Evolutionary conservation across 805 yeast species (phyloP).

Genomic region (Candida wancherniae): DNA sequence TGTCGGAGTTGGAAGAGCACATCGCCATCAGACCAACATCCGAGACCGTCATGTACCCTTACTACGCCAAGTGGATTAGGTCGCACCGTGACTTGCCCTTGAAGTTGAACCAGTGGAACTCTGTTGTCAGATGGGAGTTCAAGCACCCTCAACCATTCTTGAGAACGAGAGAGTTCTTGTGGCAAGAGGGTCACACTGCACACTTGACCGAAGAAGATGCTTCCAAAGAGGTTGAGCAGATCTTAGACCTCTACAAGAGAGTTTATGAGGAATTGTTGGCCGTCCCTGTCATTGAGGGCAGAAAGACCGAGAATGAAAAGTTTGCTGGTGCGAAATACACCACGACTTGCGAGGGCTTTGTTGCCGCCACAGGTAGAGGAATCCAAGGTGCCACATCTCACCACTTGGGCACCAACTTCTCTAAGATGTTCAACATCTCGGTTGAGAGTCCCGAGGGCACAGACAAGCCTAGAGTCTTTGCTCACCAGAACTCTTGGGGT

Average conservation of each 20-base stretch:
- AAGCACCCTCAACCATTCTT: slow-evolving; percentile 99
- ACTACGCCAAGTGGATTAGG: slow-evolving; percentile 98
- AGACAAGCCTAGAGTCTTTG: slow-evolving; percentile 79
- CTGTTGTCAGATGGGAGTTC: slow-evolving; percentile 99
- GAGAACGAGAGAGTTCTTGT: slow-evolving; percentile 97
- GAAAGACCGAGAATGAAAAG: slow-evolving; percentile 94
- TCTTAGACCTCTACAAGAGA: slow-evolving; percentile 79
- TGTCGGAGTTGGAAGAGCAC: slow-evolving; percentile 92
- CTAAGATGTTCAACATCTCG: slow-evolving; percentile 93
- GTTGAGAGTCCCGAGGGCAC: slow-evolving; percentile 95
- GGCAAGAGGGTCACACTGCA: slow-evolving; percentile 99
- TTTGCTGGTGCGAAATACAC: slow-evolving; percentile 98
- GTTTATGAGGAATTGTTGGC: slow-evolving; percentile 91
- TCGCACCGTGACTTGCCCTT: slow-evolving; percentile 97
- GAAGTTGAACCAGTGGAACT: slow-evolving; percentile 97
- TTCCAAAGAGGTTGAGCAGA: slow-evolving; percentile 73
- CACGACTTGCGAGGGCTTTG: slow-evolving; percentile 93
- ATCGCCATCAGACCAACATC: slow-evolving; percentile 99
- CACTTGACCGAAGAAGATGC: slow-evolving; percentile 84
- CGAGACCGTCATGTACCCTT: slow-evolving; percentile 99
- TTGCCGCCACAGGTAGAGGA: slow-evolving; percentile 98
- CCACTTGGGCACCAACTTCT: slow-evolving; percentile 95
- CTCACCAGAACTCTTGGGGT: slow-evolving; percentile 99
- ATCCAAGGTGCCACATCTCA: slow-evolving; percentile 99
- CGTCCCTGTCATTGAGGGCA: slow-evolving; percentile 94